Evolutionary conservation across 345 rosid species (phyloP).

Genomic region (Eucalyptus lansdowneana): DNA sequence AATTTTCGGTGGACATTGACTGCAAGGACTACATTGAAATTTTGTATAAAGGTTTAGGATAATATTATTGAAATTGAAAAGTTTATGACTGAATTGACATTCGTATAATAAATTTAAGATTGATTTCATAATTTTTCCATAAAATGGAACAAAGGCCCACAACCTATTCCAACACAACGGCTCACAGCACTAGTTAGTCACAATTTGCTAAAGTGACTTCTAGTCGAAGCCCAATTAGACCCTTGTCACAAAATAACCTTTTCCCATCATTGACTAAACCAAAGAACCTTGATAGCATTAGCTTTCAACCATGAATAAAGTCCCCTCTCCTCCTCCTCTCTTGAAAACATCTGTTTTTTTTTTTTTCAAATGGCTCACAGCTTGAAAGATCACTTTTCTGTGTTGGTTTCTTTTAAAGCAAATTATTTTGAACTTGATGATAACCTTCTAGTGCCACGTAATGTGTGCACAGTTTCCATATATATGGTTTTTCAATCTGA

Average conservation of each 20-base stretch:
- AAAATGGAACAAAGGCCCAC: too few relatives aligned
- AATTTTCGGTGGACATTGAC: rapidly evolving
- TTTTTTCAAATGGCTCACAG: neutral
- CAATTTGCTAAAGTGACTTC: too few relatives aligned
- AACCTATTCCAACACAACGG: too few relatives aligned
- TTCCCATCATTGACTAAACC: too few relatives aligned
- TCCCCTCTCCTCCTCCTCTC: neutral
- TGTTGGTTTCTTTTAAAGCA: neutral
- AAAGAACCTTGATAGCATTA: neutral
- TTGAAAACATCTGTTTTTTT: too few relatives aligned
- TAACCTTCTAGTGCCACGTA: neutral
- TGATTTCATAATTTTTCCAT: rapidly evolving
- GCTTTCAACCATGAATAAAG: neutral
- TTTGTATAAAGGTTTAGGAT: neutral
- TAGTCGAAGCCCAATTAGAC: neutral
- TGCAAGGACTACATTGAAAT: rapidly evolving
- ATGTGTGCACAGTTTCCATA: neutral
- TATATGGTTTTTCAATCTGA: neutral
- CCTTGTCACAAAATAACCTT: neutral
- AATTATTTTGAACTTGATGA: neutral
- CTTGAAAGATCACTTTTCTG: neutral
- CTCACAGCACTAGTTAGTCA: too few relatives aligned
- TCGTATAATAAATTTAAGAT: rapidly evolving
- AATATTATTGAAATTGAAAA: too few relatives aligned
- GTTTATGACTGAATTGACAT: rapidly evolving